phyloP scores from a whole-genome alignment of 78 protist species.

The Chrysochromulina parva region DNA sequence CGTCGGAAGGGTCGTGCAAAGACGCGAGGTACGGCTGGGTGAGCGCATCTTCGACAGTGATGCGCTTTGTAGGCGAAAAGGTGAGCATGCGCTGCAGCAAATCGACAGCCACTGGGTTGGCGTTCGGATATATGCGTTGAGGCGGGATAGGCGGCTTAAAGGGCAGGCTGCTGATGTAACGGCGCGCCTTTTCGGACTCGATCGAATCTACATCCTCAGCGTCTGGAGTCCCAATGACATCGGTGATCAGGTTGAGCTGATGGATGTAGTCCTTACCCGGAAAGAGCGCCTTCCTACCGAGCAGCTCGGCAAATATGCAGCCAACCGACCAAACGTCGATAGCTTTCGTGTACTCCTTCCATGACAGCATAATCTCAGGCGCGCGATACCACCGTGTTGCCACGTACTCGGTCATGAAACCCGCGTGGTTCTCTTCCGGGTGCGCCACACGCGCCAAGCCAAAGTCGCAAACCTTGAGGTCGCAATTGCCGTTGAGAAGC shows the following conservation, averaged over 20 bases:
- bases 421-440: slow-evolving; percentile 33
- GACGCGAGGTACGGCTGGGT: slow-evolving; percentile 80
- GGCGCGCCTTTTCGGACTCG: not conserved
- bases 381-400: slow-evolving; percentile 77
- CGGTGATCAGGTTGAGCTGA: slow-evolving; percentile 50
- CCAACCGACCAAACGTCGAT: slow-evolving; percentile 82
- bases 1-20: slow-evolving; percentile 60
- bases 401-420: slow-evolving; percentile 52
- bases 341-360: slow-evolving; percentile 48
- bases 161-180: not conserved
- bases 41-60: slow-evolving; percentile 66
- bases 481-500: slow-evolving; percentile 60
- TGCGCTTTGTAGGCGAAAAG: slow-evolving; percentile 45
- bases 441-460: slow-evolving; percentile 61
- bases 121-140: not conserved
- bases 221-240: slow-evolving; percentile 39
- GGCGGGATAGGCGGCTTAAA: not conserved
- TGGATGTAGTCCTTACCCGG: slow-evolving; percentile 44
- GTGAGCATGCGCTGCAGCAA: slow-evolving; percentile 36
- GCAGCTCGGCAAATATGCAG: slow-evolving; percentile 78
- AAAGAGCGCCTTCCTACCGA: slow-evolving; percentile 46
- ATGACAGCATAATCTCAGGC: slow-evolving; percentile 68
- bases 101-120: slow-evolving; percentile 43
- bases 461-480: slow-evolving; percentile 51
- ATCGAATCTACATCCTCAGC: slow-evolving; percentile 1